phyloP scores from a whole-genome alignment of 1,139 yeast genomes.

The Pneumocystis jirovecii region DNA sequence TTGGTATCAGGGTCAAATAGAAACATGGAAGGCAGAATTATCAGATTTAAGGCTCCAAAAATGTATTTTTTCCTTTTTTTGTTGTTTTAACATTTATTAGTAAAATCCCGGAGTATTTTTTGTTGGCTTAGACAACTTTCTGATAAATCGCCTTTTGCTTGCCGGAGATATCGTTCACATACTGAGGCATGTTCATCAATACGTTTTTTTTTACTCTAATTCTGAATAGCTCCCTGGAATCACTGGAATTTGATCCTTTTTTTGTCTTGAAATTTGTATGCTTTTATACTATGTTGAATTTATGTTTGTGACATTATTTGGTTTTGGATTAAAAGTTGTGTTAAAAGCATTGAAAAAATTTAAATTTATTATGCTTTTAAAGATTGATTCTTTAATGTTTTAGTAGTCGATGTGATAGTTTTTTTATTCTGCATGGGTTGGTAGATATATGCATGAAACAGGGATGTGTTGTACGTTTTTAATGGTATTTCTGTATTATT shows the following conservation, averaged over 20 bases:
- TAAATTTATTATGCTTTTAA: too few relatives aligned
- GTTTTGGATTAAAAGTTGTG: neutral
- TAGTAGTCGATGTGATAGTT: neutral
- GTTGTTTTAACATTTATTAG: neutral
- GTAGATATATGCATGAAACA: neutral
- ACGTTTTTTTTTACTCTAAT: neutral
- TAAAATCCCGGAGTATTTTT: neutral
- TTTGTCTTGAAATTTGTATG: neutral
- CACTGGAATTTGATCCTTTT: neutral
- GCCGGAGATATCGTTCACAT: neutral
- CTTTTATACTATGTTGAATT: neutral
- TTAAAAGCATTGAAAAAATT: neutral
- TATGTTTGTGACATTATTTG: neutral
- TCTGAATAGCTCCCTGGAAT: neutral
- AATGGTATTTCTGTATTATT: too few relatives aligned
- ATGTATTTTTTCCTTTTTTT: neutral
- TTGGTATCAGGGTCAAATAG: neutral
- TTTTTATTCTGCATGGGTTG: too few relatives aligned
- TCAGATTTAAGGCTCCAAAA: neutral
- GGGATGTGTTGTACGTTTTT: neutral
- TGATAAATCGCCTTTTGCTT: neutral
- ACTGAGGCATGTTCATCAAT: neutral
- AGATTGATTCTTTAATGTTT: neutral
- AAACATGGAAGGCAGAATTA: neutral
- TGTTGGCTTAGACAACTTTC: neutral